phyloP scores from a whole-genome alignment of 2,329 filamentous ascomycete species.

The Colletotrichum filicis region DNA sequence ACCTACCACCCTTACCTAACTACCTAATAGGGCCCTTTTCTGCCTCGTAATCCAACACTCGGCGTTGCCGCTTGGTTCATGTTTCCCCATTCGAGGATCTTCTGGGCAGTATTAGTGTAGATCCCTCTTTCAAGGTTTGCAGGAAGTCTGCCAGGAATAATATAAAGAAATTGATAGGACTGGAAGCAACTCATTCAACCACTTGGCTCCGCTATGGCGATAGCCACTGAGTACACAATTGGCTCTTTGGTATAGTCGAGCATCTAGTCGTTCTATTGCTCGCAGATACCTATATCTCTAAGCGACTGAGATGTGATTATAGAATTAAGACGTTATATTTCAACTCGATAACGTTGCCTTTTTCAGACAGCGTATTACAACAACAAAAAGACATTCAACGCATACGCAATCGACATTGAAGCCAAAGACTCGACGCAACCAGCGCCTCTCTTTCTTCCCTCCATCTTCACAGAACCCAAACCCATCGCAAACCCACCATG shows the following conservation, averaged over 20 bases:
- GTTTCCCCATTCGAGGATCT: neutral
- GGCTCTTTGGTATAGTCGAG: too few species aligned
- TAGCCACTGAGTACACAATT: neutral
- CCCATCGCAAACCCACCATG: neutral
- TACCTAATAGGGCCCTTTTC: too few species aligned
- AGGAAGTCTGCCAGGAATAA: neutral
- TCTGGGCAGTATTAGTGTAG: neutral
- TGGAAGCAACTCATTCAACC: neutral
- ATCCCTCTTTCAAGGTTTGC: neutral
- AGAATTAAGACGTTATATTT: neutral
- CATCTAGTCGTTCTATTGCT: neutral
- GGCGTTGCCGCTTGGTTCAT: neutral
- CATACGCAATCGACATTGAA: neutral
- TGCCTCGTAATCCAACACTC: too few species aligned
- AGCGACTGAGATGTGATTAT: neutral
- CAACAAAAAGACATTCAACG: neutral
- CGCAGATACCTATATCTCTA: neutral
- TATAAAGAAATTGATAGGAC: neutral
- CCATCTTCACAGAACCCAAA: too few species aligned
- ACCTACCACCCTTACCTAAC: too few species aligned
- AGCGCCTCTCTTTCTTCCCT: too few species aligned
- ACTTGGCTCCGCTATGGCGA: conserved; percentile 3
- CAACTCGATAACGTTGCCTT: neutral
- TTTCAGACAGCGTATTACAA: fast-evolving
- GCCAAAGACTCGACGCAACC: neutral